Conservation (phyloP, 768 basidiomycete genomes). For the Candolleomyces efflorescens region DNA sequence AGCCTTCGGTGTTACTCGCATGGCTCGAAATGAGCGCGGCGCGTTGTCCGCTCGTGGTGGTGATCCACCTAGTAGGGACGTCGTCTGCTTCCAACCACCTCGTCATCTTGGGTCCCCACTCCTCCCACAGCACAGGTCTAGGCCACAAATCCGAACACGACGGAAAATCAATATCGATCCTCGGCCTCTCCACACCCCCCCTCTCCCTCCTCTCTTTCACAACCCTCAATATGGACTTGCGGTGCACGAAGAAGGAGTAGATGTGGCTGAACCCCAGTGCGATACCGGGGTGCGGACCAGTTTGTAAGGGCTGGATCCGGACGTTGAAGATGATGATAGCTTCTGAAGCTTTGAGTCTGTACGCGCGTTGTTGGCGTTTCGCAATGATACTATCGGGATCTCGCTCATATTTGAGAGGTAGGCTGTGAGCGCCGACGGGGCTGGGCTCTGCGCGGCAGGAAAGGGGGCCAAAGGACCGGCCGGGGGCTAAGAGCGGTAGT, state of each 20-base stretch:
- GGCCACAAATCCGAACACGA: not conserved
- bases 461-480: conserved; percentile 18
- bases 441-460: conserved; percentile 40
- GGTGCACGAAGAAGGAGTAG: conserved; percentile 34
- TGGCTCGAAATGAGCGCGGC: conserved; percentile 20
- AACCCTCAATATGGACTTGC: conserved; percentile 12
- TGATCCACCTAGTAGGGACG: conserved; percentile 34
- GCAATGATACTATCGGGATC: not conserved
- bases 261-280: conserved; percentile 2
- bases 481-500: conserved; percentile 26
- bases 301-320: conserved; percentile 10
- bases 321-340: conserved; percentile 33
- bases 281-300: not conserved
- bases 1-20: not conserved
- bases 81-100: conserved; percentile 27
- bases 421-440: conserved; percentile 19
- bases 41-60: conserved; percentile 31
- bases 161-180: conserved; percentile 4
- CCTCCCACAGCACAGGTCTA: conserved; percentile 18
- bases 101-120: conserved; percentile 30
- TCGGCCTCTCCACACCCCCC: too few species aligned
- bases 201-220: not conserved
- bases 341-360: conserved; percentile 19
- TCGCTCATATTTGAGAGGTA: not conserved
- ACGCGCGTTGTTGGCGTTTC: conserved; percentile 2